Evolutionary conservation across 2,329 filamentous ascomycete genomes (phyloP).

Genomic region (Aschersonia sp.): DNA sequence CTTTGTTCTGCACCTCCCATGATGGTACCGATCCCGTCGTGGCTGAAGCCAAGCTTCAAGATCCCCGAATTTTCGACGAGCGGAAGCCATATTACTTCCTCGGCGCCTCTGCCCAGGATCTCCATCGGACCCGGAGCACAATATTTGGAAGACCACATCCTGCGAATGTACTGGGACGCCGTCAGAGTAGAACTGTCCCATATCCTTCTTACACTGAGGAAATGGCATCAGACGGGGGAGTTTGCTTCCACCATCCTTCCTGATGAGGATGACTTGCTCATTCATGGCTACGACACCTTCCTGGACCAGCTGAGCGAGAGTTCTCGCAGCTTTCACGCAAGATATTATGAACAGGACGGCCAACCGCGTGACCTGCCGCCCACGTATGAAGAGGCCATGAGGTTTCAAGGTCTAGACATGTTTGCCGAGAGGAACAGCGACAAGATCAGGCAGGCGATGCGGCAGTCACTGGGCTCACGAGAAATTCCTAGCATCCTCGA

Average conservation of each 20-base stretch:
- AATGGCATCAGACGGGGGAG: slow-evolving; percentile 14
- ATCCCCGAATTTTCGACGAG: neutral
- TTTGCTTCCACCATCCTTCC: slow-evolving; percentile 5
- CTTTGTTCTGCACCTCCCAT: neutral
- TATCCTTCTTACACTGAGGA: slow-evolving; percentile 17
- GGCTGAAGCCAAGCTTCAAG: neutral
- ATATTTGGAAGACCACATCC: slow-evolving; percentile 3
- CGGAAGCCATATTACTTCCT: slow-evolving; percentile 3
- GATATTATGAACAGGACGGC: slow-evolving; percentile 5
- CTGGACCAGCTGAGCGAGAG: slow-evolving; percentile 19
- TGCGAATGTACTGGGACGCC: slow-evolving; percentile 21
- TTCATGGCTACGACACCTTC: slow-evolving; percentile 24
- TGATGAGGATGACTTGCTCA: slow-evolving; percentile 14
- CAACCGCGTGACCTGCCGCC: slow-evolving; percentile 3
- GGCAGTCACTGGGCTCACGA: slow-evolving; percentile 2
- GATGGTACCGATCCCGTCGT: slow-evolving; percentile 1
- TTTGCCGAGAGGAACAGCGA: slow-evolving; percentile 11
- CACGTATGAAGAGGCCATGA: slow-evolving; percentile 10
- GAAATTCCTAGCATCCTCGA: slow-evolving; percentile 2
- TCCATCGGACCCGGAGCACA: slow-evolving; percentile 2
- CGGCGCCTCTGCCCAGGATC: neutral
- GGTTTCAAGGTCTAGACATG: slow-evolving; percentile 9
- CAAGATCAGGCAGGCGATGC: slow-evolving; percentile 4
- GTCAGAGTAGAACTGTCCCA: slow-evolving; percentile 18
- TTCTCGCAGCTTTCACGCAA: slow-evolving; percentile 13